These are phyloP conservation scores for Aspergillus ustus DNA, from an alignment of 2,329 filamentous ascomycete species.

Conservation along the genomic window DNA sequence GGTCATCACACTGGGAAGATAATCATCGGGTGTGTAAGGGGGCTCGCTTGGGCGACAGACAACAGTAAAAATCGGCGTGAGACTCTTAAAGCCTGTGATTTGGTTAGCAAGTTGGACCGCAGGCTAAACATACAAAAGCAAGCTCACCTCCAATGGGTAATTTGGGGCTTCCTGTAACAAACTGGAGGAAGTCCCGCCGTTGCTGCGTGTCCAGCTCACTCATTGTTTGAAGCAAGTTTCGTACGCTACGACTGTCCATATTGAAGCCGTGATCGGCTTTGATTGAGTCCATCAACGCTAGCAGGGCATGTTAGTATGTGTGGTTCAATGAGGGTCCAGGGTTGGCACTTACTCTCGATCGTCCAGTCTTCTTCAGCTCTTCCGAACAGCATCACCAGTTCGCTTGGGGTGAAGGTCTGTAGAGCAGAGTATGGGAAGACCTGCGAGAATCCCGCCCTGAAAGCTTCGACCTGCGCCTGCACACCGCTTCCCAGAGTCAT, in stretches of 20 bases:
- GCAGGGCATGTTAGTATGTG: conserved; percentile 32
- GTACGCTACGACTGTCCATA: conserved; percentile 95
- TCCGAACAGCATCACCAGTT: conserved; percentile 93
- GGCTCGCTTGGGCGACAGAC: conserved; percentile 98
- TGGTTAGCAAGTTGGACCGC: conserved; percentile 37
- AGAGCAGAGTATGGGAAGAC: conserved; percentile 95
- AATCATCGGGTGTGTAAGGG: conserved; percentile 92
- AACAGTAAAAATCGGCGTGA: conserved; percentile 98
- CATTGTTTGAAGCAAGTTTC: conserved; percentile 92
- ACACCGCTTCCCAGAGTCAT: conserved; percentile 90
- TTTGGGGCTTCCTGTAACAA: conserved; percentile 96
- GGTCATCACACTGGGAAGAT: conserved; percentile 99
- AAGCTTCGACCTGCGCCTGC: conserved; percentile 85
- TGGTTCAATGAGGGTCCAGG: too few species aligned
- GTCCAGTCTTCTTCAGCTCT: conserved; percentile 95
- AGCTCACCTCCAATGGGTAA: conserved; percentile 91
- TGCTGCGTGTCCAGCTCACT: conserved; percentile 76
- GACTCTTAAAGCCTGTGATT: conserved; percentile 82
- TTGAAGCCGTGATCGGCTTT: conserved; percentile 99
- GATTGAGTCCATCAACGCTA: conserved; percentile 95
- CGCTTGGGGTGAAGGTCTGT: conserved; percentile 90
- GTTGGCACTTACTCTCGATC: conserved; percentile 76
- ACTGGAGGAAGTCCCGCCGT: conserved; percentile 93
- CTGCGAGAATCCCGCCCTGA: conserved; percentile 87
- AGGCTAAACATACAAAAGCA: background rate